phyloP scores from a whole-genome alignment of 2,329 filamentous ascomycete genomes.

The Botryosphaeria dothidea region DNA sequence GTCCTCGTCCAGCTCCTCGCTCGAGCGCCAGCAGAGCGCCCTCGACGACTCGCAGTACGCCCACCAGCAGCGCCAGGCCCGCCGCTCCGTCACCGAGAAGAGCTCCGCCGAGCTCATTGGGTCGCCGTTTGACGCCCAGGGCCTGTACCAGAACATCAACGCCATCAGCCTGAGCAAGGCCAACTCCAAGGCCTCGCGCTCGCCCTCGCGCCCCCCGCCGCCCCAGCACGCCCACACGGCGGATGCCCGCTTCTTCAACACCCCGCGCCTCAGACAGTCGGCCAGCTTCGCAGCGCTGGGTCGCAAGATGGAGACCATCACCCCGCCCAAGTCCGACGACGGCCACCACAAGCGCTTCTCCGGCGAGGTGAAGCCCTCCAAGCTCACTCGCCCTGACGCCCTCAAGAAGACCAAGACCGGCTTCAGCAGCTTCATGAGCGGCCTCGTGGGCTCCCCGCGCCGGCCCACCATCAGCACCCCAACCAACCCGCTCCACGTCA shows the following conservation, averaged over 20 bases:
- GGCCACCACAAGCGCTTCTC: conserved; percentile 42
- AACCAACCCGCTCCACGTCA: conserved; percentile 96
- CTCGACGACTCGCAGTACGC: conserved; percentile 9
- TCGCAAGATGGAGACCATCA: conserved; percentile 44
- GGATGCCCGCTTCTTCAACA: conserved; percentile 25
- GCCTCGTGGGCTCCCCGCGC: conserved; percentile 65
- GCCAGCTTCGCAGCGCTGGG: conserved; percentile 45
- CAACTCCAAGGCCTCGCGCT: not conserved
- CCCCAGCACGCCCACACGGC: conserved; percentile 32
- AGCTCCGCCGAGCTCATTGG: conserved; percentile 39
- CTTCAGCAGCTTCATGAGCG: conserved; percentile 42
- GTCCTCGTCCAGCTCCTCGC: conserved; percentile 20
- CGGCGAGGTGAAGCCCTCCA: conserved; percentile 35
- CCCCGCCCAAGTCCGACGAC: conserved; percentile 32
- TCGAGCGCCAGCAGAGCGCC: conserved; percentile 19
- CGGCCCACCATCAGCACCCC: conserved; percentile 95
- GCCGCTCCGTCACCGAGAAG: conserved; percentile 33
- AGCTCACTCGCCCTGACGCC: conserved; percentile 35
- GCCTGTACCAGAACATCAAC: conserved; percentile 39
- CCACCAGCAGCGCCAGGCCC: not conserved
- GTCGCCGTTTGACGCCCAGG: conserved; percentile 41
- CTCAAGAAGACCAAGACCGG: conserved; percentile 42
- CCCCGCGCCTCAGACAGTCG: conserved; percentile 41
- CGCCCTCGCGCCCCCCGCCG: conserved; percentile 26
- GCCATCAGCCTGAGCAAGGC: conserved; percentile 25